These are phyloP conservation scores for Talaromyces pinophilus DNA, from an alignment of 2,329 filamentous ascomycete species.

Conservation along the genomic window DNA sequence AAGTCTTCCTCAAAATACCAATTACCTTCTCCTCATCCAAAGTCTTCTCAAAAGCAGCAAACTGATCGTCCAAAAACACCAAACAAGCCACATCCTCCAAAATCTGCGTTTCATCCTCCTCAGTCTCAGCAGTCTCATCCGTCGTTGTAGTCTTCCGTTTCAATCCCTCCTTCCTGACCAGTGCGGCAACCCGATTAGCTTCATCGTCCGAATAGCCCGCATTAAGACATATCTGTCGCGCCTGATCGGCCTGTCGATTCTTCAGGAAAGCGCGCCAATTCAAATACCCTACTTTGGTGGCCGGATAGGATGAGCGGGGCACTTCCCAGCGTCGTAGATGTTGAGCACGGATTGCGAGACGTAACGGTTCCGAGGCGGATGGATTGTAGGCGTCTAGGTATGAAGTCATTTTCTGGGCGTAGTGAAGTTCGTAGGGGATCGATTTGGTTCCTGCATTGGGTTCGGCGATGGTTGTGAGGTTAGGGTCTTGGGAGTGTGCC, in stretches of 20 bases:
- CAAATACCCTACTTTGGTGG: conserved; percentile 74
- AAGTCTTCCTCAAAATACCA: conserved; percentile 69
- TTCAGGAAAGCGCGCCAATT: conserved; percentile 75
- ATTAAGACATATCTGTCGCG: conserved; percentile 54
- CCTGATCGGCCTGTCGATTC: conserved; percentile 69
- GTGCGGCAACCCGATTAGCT: conserved; percentile 62
- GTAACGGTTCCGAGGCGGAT: conserved; percentile 65
- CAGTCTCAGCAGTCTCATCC: conserved; percentile 24
- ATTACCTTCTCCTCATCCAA: conserved; percentile 76
- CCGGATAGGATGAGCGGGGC: conserved; percentile 70
- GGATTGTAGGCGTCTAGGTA: conserved; percentile 67
- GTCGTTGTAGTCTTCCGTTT: conserved; percentile 31
- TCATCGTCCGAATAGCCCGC: conserved; percentile 56
- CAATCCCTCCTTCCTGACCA: conserved; percentile 78
- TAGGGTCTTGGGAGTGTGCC: conserved; percentile 70
- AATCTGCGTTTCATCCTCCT: conserved; percentile 60
- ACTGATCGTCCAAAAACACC: conserved; percentile 84
- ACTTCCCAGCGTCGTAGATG: conserved; percentile 87
- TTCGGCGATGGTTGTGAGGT: conserved; percentile 50
- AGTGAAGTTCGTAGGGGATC: conserved; percentile 77
- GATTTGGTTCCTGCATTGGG: conserved; percentile 40
- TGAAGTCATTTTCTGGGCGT: conserved; percentile 74
- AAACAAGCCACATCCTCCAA: conserved; percentile 85
- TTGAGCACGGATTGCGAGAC: conserved; percentile 77
- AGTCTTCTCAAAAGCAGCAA: conserved; percentile 72